Conservation (phyloP, 2,329 filamentous ascomycete genomes). For the Shiraia sp. region DNA sequence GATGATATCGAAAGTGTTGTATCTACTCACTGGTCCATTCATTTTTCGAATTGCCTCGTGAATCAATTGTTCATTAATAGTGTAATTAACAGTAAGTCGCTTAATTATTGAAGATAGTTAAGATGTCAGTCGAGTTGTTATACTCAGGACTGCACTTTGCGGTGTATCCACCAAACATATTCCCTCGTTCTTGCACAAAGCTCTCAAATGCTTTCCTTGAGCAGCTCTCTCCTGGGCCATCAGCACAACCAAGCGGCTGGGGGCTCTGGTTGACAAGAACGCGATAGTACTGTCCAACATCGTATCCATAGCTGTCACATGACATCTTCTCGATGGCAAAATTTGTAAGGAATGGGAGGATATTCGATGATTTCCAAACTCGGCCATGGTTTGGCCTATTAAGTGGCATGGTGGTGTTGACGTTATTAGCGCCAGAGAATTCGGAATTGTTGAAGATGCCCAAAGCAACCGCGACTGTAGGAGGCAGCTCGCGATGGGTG, state of each 20-base stretch:
- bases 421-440: constrained; percentile 54
- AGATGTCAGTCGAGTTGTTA: constrained; percentile 48
- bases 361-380: constrained; percentile 65
- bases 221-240: constrained; percentile 58
- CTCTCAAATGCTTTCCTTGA: constrained; percentile 48
- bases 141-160: constrained; percentile 49
- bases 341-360: constrained; percentile 69
- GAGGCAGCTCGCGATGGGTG: constrained; percentile 70
- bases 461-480: constrained; percentile 67
- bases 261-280: constrained; percentile 57
- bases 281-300: constrained; percentile 55
- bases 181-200: constrained; percentile 49
- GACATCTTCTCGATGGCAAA: constrained; percentile 68
- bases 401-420: constrained; percentile 68
- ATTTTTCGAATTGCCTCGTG: too few species aligned
- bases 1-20: too few species aligned
- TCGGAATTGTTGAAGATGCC: constrained; percentile 72
- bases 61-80: too few species aligned
- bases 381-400: constrained; percentile 65
- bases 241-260: constrained; percentile 54
- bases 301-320: constrained; percentile 62
- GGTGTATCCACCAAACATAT: constrained; percentile 50
- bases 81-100: too few species aligned
- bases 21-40: too few species aligned
- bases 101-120: constrained; percentile 22